These are phyloP conservation scores for Glycine tomentella DNA, from an alignment of 306 rosid species.

Conservation along the genomic window DNA sequence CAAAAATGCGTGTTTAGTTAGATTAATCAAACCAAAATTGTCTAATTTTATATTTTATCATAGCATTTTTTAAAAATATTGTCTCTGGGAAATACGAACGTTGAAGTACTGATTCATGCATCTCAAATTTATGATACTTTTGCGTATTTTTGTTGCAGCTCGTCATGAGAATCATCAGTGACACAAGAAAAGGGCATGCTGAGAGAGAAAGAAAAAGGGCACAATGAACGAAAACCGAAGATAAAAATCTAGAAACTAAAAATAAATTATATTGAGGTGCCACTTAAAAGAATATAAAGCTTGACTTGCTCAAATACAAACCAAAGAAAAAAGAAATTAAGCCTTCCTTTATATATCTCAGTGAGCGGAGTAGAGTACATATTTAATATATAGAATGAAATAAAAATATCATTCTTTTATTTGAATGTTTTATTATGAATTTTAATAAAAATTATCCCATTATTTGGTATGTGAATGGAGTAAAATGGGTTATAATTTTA, in stretches of 20 bases:
- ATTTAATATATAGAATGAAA: neutral
- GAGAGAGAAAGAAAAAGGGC: neutral
- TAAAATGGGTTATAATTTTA: no score
- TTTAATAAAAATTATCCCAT: no score
- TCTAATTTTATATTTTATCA: neutral
- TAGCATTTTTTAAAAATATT: neutral
- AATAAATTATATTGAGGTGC: neutral
- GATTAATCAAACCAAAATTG: neutral
- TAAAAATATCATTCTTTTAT: no score
- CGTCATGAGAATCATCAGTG: neutral
- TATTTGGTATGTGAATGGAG: no score
- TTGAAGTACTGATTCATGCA: neutral
- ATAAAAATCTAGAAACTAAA: no score
- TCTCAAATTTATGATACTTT: conserved; percentile 1
- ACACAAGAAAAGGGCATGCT: neutral
- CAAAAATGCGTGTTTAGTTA: neutral
- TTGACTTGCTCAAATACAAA: neutral
- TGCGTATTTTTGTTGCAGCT: neutral
- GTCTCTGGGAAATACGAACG: neutral
- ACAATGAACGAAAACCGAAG: no score
- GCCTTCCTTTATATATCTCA: neutral
- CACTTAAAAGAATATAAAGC: neutral
- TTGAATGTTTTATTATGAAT: no score
- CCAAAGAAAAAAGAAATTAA: neutral
- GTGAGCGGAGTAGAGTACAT: neutral